These are phyloP conservation scores for Trichophyton schoenleinii DNA, from an alignment of 2,329 filamentous ascomycete genomes.

Conservation along the genomic window DNA sequence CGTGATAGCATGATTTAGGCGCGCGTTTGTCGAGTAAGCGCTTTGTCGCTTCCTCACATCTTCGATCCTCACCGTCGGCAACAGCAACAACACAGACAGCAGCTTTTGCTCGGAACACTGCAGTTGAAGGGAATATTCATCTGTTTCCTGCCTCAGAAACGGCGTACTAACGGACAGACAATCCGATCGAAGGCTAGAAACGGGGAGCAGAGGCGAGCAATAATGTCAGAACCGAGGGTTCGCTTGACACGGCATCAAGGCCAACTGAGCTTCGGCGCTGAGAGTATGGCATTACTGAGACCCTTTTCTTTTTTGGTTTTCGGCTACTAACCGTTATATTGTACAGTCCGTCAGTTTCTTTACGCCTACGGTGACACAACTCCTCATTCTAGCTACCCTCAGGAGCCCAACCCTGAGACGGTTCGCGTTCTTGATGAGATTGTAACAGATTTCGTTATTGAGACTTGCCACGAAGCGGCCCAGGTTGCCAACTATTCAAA, in stretches of 20 bases:
- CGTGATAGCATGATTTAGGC: background rate
- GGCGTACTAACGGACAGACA: no score
- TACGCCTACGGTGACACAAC: conserved; percentile 35
- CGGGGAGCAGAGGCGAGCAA: background rate
- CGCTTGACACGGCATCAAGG: conserved; percentile 68
- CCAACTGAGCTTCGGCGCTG: conserved; percentile 65
- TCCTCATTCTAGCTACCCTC: conserved; percentile 51
- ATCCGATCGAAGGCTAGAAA: background rate
- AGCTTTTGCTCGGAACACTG: no score
- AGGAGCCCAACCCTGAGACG: conserved; percentile 67
- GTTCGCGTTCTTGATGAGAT: conserved; percentile 86
- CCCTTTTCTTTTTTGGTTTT: background rate
- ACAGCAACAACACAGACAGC: no score
- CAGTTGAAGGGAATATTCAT: no score
- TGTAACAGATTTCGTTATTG: conserved; percentile 90
- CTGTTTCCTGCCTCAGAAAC: no score
- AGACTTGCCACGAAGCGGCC: conserved; percentile 80
- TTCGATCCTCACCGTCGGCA: background rate
- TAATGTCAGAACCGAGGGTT: conserved; percentile 61
- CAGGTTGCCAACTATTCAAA: conserved; percentile 73
- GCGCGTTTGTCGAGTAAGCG: background rate
- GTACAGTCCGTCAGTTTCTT: conserved; percentile 30
- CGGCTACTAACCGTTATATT: background rate
- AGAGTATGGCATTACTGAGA: conserved; percentile 41
- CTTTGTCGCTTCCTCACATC: background rate